These are phyloP conservation scores for Nidula microcarpa DNA, from an alignment of 768 basidiomycete species.

Conservation along the genomic window DNA sequence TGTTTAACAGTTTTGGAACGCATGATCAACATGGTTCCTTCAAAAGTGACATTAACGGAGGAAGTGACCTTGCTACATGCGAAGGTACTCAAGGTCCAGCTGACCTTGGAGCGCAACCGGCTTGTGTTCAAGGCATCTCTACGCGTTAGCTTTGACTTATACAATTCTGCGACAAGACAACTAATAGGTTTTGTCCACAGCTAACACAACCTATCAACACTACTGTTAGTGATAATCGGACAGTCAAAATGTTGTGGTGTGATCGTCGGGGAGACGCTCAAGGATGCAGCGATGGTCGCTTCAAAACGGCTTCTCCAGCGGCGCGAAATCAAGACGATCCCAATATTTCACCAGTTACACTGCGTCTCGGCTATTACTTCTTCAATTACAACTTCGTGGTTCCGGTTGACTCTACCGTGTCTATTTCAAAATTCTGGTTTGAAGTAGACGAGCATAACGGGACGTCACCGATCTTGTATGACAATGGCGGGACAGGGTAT, in stretches of 20 bases:
- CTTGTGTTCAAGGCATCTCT: slow-evolving; percentile 27
- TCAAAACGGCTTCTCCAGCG: slow-evolving; percentile 16
- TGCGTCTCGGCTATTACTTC: slow-evolving; percentile 20
- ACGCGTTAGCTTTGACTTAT: slow-evolving; percentile 17
- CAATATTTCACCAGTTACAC: slow-evolving; percentile 21
- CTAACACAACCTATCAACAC: slow-evolving; percentile 18
- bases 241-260: slow-evolving; percentile 16
- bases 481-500: slow-evolving; percentile 32
- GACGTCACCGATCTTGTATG: slow-evolving; percentile 16
- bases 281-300: slow-evolving; percentile 15
- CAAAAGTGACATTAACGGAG: slow-evolving; percentile 28
- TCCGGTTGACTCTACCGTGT: slow-evolving; percentile 23
- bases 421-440: slow-evolving; percentile 39
- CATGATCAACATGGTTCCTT: slow-evolving; percentile 40
- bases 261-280: background rate
- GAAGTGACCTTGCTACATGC: slow-evolving; percentile 13
- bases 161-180: background rate
- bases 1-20: slow-evolving; percentile 30
- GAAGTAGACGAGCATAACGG: slow-evolving; percentile 30
- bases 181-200: slow-evolving; percentile 6
- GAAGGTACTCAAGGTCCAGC: slow-evolving; percentile 26
- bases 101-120: slow-evolving; percentile 21
- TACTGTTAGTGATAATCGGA: slow-evolving; percentile 17
- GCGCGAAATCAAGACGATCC: slow-evolving; percentile 15
- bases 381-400: slow-evolving; percentile 30